Conservation (phyloP, 805 yeast genomes). For the Allodekkera sacchari region DNA sequence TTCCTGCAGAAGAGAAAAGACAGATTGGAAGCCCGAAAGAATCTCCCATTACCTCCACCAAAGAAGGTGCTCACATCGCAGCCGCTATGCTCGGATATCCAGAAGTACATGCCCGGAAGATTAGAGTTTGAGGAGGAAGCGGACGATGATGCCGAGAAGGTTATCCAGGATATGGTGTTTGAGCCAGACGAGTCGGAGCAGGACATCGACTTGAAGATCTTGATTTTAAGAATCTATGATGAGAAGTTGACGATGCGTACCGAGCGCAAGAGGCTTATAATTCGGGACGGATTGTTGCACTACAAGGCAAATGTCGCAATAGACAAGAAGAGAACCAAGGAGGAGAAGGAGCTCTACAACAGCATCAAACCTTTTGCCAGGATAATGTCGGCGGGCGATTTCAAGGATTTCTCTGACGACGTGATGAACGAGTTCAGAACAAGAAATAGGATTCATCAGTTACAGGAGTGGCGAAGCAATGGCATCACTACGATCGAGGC, state of each 20-base stretch:
- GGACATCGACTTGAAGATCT: slow-evolving; percentile 83
- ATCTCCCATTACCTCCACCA: slow-evolving; percentile 75
- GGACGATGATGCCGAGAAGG: slow-evolving; percentile 92
- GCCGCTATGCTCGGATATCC: slow-evolving; percentile 94
- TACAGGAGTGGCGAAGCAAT: slow-evolving; percentile 88
- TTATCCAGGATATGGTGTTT: slow-evolving; percentile 91
- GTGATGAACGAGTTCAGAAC: slow-evolving; percentile 70
- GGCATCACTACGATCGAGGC: slow-evolving; percentile 81
- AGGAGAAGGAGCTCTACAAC: slow-evolving; percentile 75
- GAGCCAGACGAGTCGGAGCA: slow-evolving; percentile 86
- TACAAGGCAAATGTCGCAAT: slow-evolving; percentile 72
- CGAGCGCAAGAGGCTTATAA: slow-evolving; percentile 77
- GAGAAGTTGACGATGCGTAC: slow-evolving; percentile 86
- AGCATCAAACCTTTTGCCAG: slow-evolving; percentile 75
- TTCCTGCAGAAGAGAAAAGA: slow-evolving; percentile 60
- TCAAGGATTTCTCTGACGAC: slow-evolving; percentile 63
- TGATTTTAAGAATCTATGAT: slow-evolving; percentile 83
- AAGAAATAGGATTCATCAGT: slow-evolving; percentile 73
- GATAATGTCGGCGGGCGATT: slow-evolving; percentile 74
- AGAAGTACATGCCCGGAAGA: slow-evolving; percentile 98
- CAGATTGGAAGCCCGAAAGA: slow-evolving; percentile 66
- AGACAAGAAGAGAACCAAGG: slow-evolving; percentile 83
- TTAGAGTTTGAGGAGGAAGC: slow-evolving; percentile 93
- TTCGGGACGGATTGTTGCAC: slow-evolving; percentile 72
- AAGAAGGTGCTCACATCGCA: slow-evolving; percentile 86